Evolutionary conservation across 2,329 filamentous ascomycete species (phyloP).

Genomic region (Hansfordia pulvinata): DNA sequence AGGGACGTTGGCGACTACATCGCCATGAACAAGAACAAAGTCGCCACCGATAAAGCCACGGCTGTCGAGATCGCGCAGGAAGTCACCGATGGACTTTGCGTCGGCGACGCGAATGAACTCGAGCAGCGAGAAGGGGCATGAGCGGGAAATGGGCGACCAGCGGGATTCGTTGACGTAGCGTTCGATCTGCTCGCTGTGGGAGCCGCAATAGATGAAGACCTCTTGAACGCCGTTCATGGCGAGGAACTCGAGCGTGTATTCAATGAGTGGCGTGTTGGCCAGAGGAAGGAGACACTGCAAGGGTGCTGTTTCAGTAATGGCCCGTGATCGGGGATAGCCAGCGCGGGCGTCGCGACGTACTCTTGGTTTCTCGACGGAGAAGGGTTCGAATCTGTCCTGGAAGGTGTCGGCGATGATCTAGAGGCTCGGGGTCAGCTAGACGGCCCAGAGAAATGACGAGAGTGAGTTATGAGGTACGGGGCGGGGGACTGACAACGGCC

Average conservation of each 20-base stretch:
- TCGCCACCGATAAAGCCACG: slow-evolving; percentile 77
- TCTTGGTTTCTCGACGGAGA: slow-evolving; percentile 78
- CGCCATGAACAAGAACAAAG: slow-evolving; percentile 85
- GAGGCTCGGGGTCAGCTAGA: not conserved
- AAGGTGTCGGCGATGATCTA: slow-evolving; percentile 89
- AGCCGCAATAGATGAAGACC: slow-evolving; percentile 82
- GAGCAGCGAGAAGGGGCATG: slow-evolving; percentile 60
- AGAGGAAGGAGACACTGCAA: slow-evolving; percentile 77
- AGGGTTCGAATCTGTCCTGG: slow-evolving; percentile 80
- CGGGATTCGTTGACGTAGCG: slow-evolving; percentile 68
- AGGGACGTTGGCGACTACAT: slow-evolving; percentile 78
- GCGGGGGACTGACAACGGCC: slow-evolving; percentile 14
- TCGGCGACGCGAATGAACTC: slow-evolving; percentile 76
- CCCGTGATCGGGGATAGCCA: not conserved
- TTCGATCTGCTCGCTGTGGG: slow-evolving; percentile 78
- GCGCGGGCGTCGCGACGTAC: slow-evolving; percentile 34
- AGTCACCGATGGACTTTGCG: slow-evolving; percentile 80
- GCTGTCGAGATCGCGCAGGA: slow-evolving; percentile 84
- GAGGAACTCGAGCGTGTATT: slow-evolving; percentile 94
- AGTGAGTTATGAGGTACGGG: not conserved
- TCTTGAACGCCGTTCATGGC: slow-evolving; percentile 92
- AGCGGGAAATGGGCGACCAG: slow-evolving; percentile 46
- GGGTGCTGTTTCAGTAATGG: slow-evolving; percentile 6
- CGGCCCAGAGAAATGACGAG: not conserved
- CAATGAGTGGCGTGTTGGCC: slow-evolving; percentile 87